Conservation (phyloP, 139 green algal genomes). For the Tetraselmis chui region DNA sequence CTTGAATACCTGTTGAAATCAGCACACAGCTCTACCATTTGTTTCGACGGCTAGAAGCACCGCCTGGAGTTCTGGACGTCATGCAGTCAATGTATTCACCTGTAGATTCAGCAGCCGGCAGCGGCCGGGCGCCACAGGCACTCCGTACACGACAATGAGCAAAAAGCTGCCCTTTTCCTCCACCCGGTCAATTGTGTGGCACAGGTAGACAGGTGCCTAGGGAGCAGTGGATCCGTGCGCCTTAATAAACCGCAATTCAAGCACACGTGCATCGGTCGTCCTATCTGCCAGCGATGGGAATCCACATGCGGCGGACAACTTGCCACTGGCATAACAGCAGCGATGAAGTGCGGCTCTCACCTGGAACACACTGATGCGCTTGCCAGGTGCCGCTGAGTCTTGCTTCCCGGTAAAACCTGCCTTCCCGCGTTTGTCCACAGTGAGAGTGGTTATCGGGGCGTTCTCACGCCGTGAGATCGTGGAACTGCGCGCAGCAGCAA, state of each 20-base stretch:
- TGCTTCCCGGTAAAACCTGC: background rate
- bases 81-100: no score
- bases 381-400: background rate
- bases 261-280: no score
- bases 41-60: no score
- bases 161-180: background rate
- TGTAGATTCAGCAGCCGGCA: background rate
- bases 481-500: no score
- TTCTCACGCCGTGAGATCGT: background rate
- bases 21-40: no score
- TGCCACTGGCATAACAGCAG: no score
- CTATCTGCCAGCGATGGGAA: no score
- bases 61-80: no score
- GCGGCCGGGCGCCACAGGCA: background rate
- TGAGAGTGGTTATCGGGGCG: background rate
- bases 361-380: background rate
- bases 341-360: no score
- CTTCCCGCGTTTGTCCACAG: background rate
- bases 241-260: no score
- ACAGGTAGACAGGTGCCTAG: background rate
- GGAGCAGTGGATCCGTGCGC: no score
- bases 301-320: no score
- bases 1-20: background rate
- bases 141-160: background rate
- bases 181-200: conserved; percentile 1